Percentiles rank a stretch among this genome's conserved stretches.
Conservation (phyloP, 805 yeast genomes). For the Huiozyma naganishii region DNA sequence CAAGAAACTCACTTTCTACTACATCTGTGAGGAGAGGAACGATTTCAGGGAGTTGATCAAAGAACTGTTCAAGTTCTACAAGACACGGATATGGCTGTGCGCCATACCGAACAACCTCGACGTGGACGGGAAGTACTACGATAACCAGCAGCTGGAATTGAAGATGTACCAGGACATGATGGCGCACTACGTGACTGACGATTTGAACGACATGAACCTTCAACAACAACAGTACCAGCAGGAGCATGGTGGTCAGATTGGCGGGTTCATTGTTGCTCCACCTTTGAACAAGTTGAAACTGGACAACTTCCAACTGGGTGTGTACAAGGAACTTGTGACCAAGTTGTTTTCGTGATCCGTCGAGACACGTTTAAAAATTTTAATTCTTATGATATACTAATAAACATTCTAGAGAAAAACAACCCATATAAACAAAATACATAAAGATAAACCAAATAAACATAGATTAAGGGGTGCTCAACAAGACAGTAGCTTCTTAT, state of each 20-base stretch:
- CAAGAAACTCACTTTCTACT: conserved; percentile 65
- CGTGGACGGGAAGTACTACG: conserved; percentile 24
- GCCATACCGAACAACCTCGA: conserved; percentile 41
- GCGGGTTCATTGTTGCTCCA: conserved; percentile 15
- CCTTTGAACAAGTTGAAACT: conserved; percentile 22
- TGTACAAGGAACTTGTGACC: conserved; percentile 25
- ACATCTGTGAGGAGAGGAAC: conserved; percentile 51
- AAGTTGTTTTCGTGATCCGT: conserved; percentile 13
- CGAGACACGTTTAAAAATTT: not conserved
- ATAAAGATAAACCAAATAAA: conserved; percentile 1
- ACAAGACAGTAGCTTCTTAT: not conserved
- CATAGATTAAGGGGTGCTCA: not conserved
- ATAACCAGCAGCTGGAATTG: conserved; percentile 22
- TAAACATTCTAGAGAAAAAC: not conserved
- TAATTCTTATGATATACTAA: not conserved
- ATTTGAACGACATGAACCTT: conserved; percentile 13
- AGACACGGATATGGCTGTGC: conserved; percentile 76
- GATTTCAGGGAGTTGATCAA: conserved; percentile 67
- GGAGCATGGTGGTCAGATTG: not conserved
- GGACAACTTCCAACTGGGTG: conserved; percentile 30
- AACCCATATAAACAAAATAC: not conserved
- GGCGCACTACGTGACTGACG: conserved; percentile 21
- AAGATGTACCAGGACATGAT: conserved; percentile 27
- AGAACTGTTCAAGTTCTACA: conserved; percentile 64
- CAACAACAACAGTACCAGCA: conserved; percentile 1